phyloP scores from a whole-genome alignment of 352 stramenopile species.

The Pilasporangium apinafurcum region DNA sequence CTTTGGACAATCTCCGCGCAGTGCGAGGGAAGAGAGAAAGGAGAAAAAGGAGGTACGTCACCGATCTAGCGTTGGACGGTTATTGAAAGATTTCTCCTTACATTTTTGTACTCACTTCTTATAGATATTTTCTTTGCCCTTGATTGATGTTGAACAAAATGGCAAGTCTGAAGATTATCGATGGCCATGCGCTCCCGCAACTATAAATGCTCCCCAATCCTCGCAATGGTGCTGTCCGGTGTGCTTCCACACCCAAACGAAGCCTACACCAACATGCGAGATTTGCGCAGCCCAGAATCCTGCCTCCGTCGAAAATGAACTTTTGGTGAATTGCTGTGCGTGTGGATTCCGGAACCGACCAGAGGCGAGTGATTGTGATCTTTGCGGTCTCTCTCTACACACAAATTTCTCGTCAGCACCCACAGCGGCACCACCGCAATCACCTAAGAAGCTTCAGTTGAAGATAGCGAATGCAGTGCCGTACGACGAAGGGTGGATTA shows the following conservation, averaged over 20 bases:
- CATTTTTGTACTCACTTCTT: background rate
- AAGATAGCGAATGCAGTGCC: constrained; percentile 4
- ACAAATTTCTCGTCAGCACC: background rate
- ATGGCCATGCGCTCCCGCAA: no score
- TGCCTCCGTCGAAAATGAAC: constrained; percentile 36
- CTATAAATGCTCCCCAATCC: background rate
- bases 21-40: no score
- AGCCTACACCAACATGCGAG: constrained; percentile 35
- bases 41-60: no score
- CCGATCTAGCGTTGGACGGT: no score
- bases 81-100: no score
- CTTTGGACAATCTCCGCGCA: no score
- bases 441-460: constrained; percentile 4
- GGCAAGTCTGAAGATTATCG: background rate
- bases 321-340: constrained; percentile 46
- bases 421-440: background rate
- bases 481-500: constrained; percentile 31
- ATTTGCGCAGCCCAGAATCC: constrained; percentile 75
- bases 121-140: constrained; percentile 5
- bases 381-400: constrained; percentile 42
- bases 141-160: background rate
- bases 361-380: constrained; percentile 33
- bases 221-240: constrained; percentile 52
- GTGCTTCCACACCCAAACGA: constrained; percentile 67
- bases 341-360: constrained; percentile 63